Evolutionary conservation across 2,329 filamentous ascomycete species (phyloP).

Genomic region (Aspergillus sp.): DNA sequence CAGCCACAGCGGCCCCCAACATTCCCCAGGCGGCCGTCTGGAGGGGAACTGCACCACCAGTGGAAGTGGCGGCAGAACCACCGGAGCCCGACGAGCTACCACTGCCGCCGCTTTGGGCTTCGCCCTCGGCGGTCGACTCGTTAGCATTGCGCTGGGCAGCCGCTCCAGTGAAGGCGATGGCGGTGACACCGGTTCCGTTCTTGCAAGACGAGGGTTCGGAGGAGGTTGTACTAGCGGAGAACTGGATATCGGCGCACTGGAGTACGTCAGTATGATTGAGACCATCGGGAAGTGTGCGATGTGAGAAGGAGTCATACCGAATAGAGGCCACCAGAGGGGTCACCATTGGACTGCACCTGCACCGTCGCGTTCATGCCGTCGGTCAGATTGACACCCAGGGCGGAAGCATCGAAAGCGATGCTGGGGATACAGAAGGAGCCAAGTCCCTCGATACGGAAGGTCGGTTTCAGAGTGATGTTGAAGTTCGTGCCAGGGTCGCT

Average conservation of each 20-base stretch:
- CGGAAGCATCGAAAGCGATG: constrained; percentile 41
- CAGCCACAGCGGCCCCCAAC: constrained; percentile 33
- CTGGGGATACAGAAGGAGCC: constrained; percentile 66
- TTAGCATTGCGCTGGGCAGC: constrained; percentile 46
- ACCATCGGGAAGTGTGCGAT: no score
- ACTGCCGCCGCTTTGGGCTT: constrained; percentile 24
- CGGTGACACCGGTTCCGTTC: constrained; percentile 57
- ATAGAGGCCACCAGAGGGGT: constrained; percentile 62
- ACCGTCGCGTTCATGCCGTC: constrained; percentile 66
- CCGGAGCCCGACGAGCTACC: constrained; percentile 10
- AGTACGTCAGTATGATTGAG: neutral
- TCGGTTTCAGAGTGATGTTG: constrained; percentile 65
- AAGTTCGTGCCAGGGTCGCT: constrained; percentile 58
- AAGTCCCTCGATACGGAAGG: constrained; percentile 59
- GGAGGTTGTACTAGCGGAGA: constrained; percentile 53
- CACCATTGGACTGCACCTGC: constrained; percentile 66
- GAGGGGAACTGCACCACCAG: constrained; percentile 28
- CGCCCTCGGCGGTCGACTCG: constrained; percentile 35
- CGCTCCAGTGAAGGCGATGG: constrained; percentile 41
- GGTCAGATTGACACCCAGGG: constrained; percentile 45
- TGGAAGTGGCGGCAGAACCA: constrained; percentile 21
- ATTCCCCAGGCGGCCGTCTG: constrained; percentile 39
- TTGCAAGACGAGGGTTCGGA: constrained; percentile 52
- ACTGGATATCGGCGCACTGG: constrained; percentile 72
- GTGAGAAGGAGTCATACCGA: constrained; percentile 48